Evolutionary conservation across 2,329 filamentous ascomycete species (phyloP).

Genomic region (Colletotrichum zoysiae): DNA sequence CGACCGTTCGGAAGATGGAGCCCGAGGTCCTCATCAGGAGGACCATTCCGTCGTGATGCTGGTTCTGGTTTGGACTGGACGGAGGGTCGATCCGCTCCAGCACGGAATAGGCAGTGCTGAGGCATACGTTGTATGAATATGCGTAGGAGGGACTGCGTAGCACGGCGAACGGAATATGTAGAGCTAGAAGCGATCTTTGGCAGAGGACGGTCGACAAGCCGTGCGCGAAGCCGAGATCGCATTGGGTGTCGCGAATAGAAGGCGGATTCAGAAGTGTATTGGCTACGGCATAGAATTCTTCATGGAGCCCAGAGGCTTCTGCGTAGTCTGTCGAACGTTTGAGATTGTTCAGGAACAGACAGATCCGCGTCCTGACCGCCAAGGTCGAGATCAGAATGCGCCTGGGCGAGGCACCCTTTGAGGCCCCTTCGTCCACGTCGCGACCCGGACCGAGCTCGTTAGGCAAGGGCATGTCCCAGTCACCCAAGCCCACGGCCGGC

Average conservation of each 20-base stretch:
- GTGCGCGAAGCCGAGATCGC: not conserved
- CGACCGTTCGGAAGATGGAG: not conserved
- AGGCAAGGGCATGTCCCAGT: slow-evolving; percentile 2
- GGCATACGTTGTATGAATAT: not conserved
- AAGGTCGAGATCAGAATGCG: not conserved
- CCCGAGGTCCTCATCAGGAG: slow-evolving; percentile 6
- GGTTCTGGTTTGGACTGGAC: not conserved
- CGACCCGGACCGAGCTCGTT: too few relatives aligned
- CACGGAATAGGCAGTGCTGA: not conserved
- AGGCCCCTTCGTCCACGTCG: not conserved
- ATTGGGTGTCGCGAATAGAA: too few relatives aligned
- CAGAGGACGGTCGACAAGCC: not conserved
- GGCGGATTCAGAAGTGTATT: not conserved
- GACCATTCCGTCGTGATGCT: not conserved
- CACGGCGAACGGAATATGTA: not conserved
- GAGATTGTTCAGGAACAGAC: not conserved
- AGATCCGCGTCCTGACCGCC: not conserved
- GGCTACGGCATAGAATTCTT: not conserved
- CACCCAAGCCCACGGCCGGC: not conserved
- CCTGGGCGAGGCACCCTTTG: not conserved
- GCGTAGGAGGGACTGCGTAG: not conserved
- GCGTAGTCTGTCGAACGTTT: not conserved
- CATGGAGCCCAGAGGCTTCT: not conserved
- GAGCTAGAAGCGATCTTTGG: slow-evolving; percentile 1
- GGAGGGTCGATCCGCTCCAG: slow-evolving; percentile 1